Base-by-base conservation (phyloP, 495 filamentous ascomycete species). In the Penicillium silybi region DNA sequence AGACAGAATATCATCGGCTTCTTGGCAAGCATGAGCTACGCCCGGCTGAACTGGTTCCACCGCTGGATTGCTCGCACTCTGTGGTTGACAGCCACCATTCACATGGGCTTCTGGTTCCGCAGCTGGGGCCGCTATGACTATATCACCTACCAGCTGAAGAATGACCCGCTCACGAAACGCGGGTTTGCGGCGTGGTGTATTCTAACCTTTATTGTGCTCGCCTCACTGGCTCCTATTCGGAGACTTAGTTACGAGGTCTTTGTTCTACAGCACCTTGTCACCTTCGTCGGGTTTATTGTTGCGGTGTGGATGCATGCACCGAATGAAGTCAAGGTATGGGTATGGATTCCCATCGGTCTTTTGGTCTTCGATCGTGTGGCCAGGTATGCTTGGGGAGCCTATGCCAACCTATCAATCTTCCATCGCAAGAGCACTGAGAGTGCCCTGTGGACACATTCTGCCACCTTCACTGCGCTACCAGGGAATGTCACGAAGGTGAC, bases 1-100 rank as follows among this genome's bases (percentile, higher is more conserved):
- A 88, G 89, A 73, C 78, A 81, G 60, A 93, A 86, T 61, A 70
- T 92, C 48, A 75, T 92, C 34, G 87, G 87, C 3, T 70, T 77
- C 22, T 65, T 92, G 15, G 76, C 78, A 6, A 90, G 88, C 4
- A 80, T 78, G 29, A 84, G 83, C 48, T 83, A 93, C 52, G 86
- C 90, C 68, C 75, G 85, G 15, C 64, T 95, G 43, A 92, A 92
- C 59, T 92, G 88, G 89, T 77, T 90, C 46, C 90, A 95, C 61
- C 77, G 89, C 50, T 92, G 90, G 88, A 80, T 84, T 11, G 80
- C 86, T 1, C 80, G 90, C 16, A 87, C 81, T 32, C 74, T 93
- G 59, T 84, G 90, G 47, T 65, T 92, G 16, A 90, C 86, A 0
- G 81, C 81, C 0, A 85, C 87, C 1, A 77, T 92, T 6, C 90